These are phyloP conservation scores for Phytophthora nicotianae DNA, from an alignment of 352 stramenopile species.

Conservation along the genomic window DNA sequence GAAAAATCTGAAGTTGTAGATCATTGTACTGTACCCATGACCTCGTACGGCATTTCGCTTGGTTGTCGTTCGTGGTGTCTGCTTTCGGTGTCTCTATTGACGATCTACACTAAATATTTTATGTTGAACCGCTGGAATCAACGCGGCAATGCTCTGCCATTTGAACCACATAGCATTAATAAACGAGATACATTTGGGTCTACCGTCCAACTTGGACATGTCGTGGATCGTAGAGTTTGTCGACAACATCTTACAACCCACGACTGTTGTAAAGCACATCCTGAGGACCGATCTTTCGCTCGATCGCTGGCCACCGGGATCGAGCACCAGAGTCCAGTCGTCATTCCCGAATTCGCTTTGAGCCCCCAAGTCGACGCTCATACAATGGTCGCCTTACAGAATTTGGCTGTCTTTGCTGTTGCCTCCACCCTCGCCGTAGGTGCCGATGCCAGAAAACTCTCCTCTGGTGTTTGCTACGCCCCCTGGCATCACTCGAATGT, in stretches of 20 bases:
- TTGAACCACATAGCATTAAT: not conserved
- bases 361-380: constrained; percentile 2
- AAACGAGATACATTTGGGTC: not conserved
- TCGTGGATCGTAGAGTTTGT: constrained; percentile 7
- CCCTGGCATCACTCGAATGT: constrained; percentile 65
- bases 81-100: not conserved
- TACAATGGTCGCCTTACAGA: constrained; percentile 12
- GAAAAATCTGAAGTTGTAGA: constrained; percentile 9
- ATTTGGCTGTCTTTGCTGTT: constrained; percentile 2
- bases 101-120: not conserved
- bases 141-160: not conserved
- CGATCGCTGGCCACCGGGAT: constrained; percentile 1
- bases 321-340: constrained; percentile 1
- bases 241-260: constrained; percentile 4
- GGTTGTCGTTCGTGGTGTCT: not conserved
- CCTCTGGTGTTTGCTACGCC: constrained; percentile 57
- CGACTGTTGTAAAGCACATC: constrained; percentile 12
- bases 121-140: not conserved
- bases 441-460: constrained; percentile 15
- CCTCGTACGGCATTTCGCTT: not conserved
- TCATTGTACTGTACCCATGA: not conserved
- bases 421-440: not conserved
- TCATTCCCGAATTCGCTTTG: constrained; percentile 14
- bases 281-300: constrained; percentile 18
- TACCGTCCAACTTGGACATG: not conserved